Evolutionary conservation across 106 monocot genomes (phyloP), one percentile per base, ranked within the genome.

Genomic region (Allium cepa): DNA sequence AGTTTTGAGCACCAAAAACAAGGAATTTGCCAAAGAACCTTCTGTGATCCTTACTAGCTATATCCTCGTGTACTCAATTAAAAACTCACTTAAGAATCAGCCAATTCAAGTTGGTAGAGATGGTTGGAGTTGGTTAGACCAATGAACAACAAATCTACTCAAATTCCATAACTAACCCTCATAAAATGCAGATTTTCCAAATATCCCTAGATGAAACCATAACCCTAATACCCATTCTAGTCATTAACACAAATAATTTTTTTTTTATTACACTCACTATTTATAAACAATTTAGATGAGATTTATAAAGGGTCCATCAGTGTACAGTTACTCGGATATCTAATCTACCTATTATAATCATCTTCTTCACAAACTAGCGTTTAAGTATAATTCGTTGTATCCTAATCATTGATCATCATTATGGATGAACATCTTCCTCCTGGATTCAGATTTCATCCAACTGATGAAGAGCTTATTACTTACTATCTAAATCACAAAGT

Each of bases 371-470:
- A 8, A 26, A 17, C 50, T 50, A 11, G 17, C 11, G 15, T 51
- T 46, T 57, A 9, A 12, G 13, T 28, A 10, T 0, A 46, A 17
- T 2, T 17, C 50, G n/a, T 60, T 47, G 55, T 47, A 63, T 63
- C 26, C 26, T 48, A 12, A 59, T 13, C 8, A 7, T 0, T 49
- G 14, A 59, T 47, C 22, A 17, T 48, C 22, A 17, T 60, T 15
- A 86, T 85, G 81, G 82, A 82, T 64, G 83, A 80, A 36, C 69
- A 15, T 45, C 85, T 90, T 61, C 90, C 90, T 57, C 83, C 90
- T 9, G 90, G 90, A 4, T 90, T 90, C 63, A 75, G 90, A 59
- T 90, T 90, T 62, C 90, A 90, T 56, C 90, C 90, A 4, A 83
- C 85, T 0, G 90, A 90, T 27, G 90, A 90, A 26, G 90, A 90